Evolutionary conservation across 2,329 filamentous ascomycete species (phyloP), one percentile per base, ranked within the genome.

Genomic region (Calonectria hawksworthii): DNA sequence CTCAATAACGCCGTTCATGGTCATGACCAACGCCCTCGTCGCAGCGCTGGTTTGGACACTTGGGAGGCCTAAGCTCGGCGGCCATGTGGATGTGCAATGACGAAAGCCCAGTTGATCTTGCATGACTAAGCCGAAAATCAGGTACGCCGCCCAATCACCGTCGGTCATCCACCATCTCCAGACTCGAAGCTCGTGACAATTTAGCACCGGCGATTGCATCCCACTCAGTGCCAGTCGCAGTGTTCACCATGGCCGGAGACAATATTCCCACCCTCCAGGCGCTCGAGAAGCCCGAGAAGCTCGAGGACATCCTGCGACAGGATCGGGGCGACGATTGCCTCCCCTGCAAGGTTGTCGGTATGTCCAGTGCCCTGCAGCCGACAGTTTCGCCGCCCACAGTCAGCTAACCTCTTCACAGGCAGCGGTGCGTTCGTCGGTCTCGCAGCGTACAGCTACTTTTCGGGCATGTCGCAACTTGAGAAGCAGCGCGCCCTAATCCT

Each of bases 1-100:
- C 89, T 99, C 96, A 83, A 99, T 94, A 83, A 94, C 92, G 87
- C 95, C 93, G 88, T 91, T 95, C 94, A 96, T 96, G 84, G 86
- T 93, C 85, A 83, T 76, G 75, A 77, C 79, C 78, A 76, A 79
- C 82, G 78, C 81, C 82, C 79, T 77, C 74, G 74, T 69, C 67
- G 74, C 56, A 75, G 77, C 71, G 82, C 77, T 75, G 78, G 76
- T 77, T 74, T 75, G 77, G 13, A 66, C 23, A 26, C 32, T 75
- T 76, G 74, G 73, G 67, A 75, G 67, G 73, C 72, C 63, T 70
- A 50, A 75, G 74, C 74, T 75, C 36, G 67, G 54, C 70, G 73
- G 66, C 64, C 69, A 51, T 76, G 76, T 77, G 70, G 72, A 76
- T 68, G 64, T 69, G 70, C 74, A 70, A 84, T 85, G 84, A 85